These are phyloP conservation scores for Ustilago trichophora DNA, from an alignment of 1,284 basidiomycete genomes.

Conservation along the genomic window DNA sequence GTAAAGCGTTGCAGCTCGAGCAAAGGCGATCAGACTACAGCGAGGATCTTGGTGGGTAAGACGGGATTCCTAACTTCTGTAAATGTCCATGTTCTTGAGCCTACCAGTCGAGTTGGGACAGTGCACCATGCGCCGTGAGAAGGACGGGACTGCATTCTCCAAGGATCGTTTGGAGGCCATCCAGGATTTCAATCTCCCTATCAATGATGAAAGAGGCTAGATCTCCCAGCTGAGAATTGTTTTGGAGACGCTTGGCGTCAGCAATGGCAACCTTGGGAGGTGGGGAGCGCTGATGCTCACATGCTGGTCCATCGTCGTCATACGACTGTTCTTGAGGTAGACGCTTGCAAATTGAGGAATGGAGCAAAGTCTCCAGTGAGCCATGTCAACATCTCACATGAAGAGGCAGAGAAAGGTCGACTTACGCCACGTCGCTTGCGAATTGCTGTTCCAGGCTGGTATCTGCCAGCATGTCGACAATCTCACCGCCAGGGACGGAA, in stretches of 20 bases:
- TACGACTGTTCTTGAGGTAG: slow-evolving; percentile 38
- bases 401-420: neutral
- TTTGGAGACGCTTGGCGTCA: too few species aligned
- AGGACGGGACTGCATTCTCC: slow-evolving; percentile 16
- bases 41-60: neutral
- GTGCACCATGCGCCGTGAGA: slow-evolving; percentile 14
- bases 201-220: slow-evolving; percentile 42
- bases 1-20: slow-evolving; percentile 30
- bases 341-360: slow-evolving; percentile 7
- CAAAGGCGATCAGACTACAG: slow-evolving; percentile 32
- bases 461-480: slow-evolving; percentile 17
- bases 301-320: slow-evolving; percentile 20
- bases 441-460: slow-evolving; percentile 28
- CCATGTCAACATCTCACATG: too few species aligned
- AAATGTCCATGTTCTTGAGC: neutral
- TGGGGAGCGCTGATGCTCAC: slow-evolving; percentile 6
- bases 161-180: slow-evolving; percentile 16
- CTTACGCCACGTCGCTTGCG: slow-evolving; percentile 25
- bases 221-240: slow-evolving; percentile 38
- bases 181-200: slow-evolving; percentile 42
- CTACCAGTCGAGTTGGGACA: slow-evolving; percentile 43
- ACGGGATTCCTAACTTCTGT: too few species aligned
- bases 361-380: too few species aligned
- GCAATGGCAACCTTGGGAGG: neutral
- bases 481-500: slow-evolving; percentile 20